These are phyloP conservation scores for Aureobasidium sp. DNA, from an alignment of 2,329 filamentous ascomycete species.

Conservation along the genomic window DNA sequence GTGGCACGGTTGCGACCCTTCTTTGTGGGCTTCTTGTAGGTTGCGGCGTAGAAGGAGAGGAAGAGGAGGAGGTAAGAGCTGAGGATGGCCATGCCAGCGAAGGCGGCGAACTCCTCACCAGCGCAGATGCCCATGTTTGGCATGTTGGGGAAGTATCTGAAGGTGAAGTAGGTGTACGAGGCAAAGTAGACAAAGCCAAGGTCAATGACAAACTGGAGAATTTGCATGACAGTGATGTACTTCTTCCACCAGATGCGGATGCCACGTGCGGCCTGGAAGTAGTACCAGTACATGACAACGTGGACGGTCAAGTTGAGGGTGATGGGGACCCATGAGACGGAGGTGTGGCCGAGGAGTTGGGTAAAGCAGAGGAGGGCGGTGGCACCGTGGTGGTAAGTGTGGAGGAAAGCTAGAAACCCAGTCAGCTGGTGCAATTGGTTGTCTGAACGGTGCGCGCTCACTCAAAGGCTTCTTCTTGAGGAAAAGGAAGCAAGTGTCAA, in stretches of 20 bases:
- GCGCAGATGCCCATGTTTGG: slow-evolving; percentile 82
- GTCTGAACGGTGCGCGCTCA: slow-evolving; percentile 33
- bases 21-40: slow-evolving; percentile 78
- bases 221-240: slow-evolving; percentile 96
- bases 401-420: slow-evolving; percentile 62
- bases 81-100: slow-evolving; percentile 84
- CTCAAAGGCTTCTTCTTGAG: slow-evolving; percentile 99
- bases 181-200: slow-evolving; percentile 98
- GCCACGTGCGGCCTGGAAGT: slow-evolving; percentile 96
- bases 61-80: slow-evolving; percentile 95
- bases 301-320: slow-evolving; percentile 87
- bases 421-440: not conserved
- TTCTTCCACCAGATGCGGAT: slow-evolving; percentile 99
- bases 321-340: slow-evolving; percentile 93
- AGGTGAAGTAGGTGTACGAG: slow-evolving; percentile 97
- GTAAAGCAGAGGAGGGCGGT: slow-evolving; percentile 97
- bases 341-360: slow-evolving; percentile 83
- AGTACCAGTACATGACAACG: slow-evolving; percentile 99
- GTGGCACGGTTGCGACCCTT: slow-evolving; percentile 69
- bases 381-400: slow-evolving; percentile 97
- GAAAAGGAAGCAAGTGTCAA: slow-evolving; percentile 94
- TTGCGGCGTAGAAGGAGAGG: slow-evolving; percentile 97
- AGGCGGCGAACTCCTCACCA: slow-evolving; percentile 92
- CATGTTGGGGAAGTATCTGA: slow-evolving; percentile 76
- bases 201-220: slow-evolving; percentile 94